Base-by-base conservation (phyloP, 192 early-diverging fungal genomes). In the Phycomyces nitens region DNA sequence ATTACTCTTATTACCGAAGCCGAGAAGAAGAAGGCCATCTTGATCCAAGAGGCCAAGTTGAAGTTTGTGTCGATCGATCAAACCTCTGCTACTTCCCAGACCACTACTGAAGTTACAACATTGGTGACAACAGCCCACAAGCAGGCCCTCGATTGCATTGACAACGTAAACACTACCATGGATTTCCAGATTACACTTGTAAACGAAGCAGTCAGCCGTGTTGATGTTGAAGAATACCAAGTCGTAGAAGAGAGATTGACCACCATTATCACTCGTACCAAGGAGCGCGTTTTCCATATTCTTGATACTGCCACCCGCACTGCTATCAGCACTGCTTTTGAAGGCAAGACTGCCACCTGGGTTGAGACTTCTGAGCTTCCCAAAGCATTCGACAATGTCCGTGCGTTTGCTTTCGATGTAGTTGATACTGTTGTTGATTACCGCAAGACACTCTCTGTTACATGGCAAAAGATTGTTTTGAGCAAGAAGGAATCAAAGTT, bases 301-400 rank as follows among this genome's bases (percentile, higher is more conserved):
- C 39, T 69, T n/a, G 51, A 69, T n/a, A 29, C 54, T 26, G 41
- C 58, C 20, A 62, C 60, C 16, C 26, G 38, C 6, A 21, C 52
- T 38, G 60, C 68, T 9, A 51, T 69, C 12, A 24, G 34, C 2
- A 21, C 56, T 29, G 60, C 68, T 23, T 69, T 69, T 27, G 60
- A 69, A 63, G 60, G 68, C 24, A 69, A 69, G 44, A 43, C 53
- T 3, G 38, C 61, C 14, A 63, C 68, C n/a, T 69, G 68, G 68
- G 53, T 61, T 22, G 68, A 69, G 55, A 56, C 68, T 5, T 22
- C 68, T 18, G 41, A 62, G 18, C 21, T 69, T 2, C 68, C 68
- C 47, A 54, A 21, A 39, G 27, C 68, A 3, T 69, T 69, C 56
- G 44, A 53, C n/a, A 51, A 42, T 50, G 68, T 63, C 24, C 41